Evolutionary conservation across 2,329 filamentous ascomycete species (phyloP).

Genomic region (Aspergillus texensis): DNA sequence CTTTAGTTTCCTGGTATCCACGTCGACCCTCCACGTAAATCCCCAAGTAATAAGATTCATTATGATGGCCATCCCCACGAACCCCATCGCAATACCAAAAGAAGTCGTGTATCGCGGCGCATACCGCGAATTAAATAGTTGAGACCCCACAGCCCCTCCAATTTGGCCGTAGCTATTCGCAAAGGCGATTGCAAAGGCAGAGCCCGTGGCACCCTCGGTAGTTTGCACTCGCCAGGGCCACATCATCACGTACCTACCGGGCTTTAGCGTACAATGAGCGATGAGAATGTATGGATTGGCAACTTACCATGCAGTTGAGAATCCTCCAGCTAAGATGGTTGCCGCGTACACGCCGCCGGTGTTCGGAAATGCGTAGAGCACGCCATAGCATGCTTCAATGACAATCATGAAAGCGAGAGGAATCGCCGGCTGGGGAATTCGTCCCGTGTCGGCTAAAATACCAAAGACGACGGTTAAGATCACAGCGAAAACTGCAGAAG

Average conservation of each 20-base stretch:
- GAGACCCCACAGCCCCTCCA: conserved; percentile 21
- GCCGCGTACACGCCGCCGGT: conserved; percentile 8
- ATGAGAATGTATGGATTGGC: too few relatives aligned
- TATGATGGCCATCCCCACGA: conserved; percentile 16
- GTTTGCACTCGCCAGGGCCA: conserved; percentile 17
- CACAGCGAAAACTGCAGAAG: conserved; percentile 2
- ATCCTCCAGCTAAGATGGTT: neutral
- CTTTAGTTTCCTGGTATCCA: conserved; percentile 16
- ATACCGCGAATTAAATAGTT: conserved; percentile 22
- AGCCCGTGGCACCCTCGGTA: conserved; percentile 12
- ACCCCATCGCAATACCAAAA: conserved; percentile 21
- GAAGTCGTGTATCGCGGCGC: conserved; percentile 20
- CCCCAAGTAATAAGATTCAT: conserved; percentile 20
- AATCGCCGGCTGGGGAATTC: conserved; percentile 4
- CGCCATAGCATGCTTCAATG: conserved; percentile 10
- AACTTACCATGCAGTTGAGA: neutral
- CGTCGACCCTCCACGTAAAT: conserved; percentile 15
- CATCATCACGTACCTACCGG: conserved; percentile 11
- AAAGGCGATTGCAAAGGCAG: conserved; percentile 21
- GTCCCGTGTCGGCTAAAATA: conserved; percentile 2
- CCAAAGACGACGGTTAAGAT: conserved; percentile 4
- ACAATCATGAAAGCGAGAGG: conserved; percentile 8
- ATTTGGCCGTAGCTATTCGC: conserved; percentile 25
- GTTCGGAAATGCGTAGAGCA: conserved; percentile 11
- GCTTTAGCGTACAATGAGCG: neutral